Base-by-base conservation (phyloP, 495 filamentous ascomycete genomes). In the Xylaria intraflava region DNA sequence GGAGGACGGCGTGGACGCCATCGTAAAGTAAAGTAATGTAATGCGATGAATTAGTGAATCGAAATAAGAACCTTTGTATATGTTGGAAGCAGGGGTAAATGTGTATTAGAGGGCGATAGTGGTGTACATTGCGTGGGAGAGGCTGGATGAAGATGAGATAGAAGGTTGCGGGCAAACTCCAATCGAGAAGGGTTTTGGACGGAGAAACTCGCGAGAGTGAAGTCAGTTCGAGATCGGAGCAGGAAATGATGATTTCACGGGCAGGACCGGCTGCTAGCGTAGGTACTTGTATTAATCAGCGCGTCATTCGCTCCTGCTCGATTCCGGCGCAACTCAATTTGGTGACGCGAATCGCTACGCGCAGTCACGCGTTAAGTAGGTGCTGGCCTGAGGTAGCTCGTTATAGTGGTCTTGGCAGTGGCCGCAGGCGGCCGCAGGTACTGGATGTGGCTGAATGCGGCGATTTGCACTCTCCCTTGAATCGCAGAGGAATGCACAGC, bases 321-420 rank as follows among this genome's bases (percentile, higher is more conserved):
- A n/a, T 19, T 44, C 58, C 51, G 46, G 53, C 30, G 56, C 38
- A 23, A 45, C 17, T 33, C 45, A 33, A 47, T 24, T 41, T 33
- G 46, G 46, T 51, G 54, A 66, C 65, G 65, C 65, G 65, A 68
- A 57, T 29, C n/a, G n/a, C n/a, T 43, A 33, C 53, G 55, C 65
- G 65, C 29, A 57, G 57, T 68, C 65, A 68, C 65, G 65, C 64
- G 64, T 64, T 62, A 64, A 66, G 46, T 59, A 29, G 42, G 27
- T 56, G 22, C 49, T 47, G 57, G 39, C 16, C 4, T 29, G 4
- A 47, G 43, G 29, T 48, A 38, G 12, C 17, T 4, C 5, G 17
- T 20, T 7, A 4, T 39, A n/a, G 36, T 23, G 20, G 16, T 40
- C 5, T 19, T 16, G 16, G 5, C 5, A n/a, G 36, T 40, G 16